Conservation (phyloP, 257 asterid species). For the Nicotiana knightiana region DNA sequence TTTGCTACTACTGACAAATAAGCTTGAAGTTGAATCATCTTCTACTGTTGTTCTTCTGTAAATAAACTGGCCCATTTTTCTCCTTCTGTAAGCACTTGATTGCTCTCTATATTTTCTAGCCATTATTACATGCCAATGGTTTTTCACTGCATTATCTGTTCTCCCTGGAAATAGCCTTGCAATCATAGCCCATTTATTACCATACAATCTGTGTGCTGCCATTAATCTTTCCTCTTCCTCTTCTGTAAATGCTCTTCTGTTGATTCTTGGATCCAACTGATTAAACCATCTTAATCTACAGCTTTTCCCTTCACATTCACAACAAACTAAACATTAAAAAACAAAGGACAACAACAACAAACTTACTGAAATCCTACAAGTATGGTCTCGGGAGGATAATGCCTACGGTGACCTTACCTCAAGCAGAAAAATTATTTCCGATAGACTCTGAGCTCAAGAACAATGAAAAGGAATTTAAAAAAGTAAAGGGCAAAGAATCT, state of each 20-base stretch:
- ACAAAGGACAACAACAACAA: too few relatives aligned
- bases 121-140: slow-evolving; percentile 92
- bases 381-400: too few relatives aligned
- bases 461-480: too few relatives aligned
- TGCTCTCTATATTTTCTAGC: slow-evolving; percentile 84
- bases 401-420: too few relatives aligned
- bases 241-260: slow-evolving; percentile 71
- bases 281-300: slow-evolving; percentile 89
- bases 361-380: too few relatives aligned
- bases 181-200: slow-evolving; percentile 94
- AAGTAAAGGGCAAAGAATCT: background rate
- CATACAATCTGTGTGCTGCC: slow-evolving; percentile 88
- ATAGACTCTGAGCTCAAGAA: background rate
- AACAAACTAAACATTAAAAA: background rate
- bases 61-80: slow-evolving; percentile 64
- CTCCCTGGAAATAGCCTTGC: slow-evolving; percentile 87
- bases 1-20: background rate
- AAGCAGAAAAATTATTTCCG: background rate
- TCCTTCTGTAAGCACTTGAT: slow-evolving; percentile 55
- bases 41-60: slow-evolving; percentile 29
- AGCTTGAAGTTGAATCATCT: slow-evolving; percentile 6
- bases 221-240: slow-evolving; percentile 83
- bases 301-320: slow-evolving; percentile 49
- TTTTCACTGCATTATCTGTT: slow-evolving; percentile 90
- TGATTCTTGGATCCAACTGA: slow-evolving; percentile 83